Base-by-base conservation (phyloP, 441 rosid species). In the Populus hybrid region DNA sequence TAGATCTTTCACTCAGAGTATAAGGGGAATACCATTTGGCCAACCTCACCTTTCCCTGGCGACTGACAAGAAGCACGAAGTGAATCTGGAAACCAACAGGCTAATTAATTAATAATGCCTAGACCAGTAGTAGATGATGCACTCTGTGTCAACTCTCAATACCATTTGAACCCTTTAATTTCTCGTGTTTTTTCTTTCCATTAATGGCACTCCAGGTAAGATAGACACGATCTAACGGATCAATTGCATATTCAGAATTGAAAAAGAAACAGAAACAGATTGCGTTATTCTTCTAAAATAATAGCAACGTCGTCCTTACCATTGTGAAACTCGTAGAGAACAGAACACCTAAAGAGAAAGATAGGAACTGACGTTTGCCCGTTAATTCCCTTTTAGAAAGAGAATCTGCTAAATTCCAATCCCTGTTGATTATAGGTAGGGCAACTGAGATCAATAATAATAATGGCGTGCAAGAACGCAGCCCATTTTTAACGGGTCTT, bases 21-120 rank as follows among this genome's bases (percentile, higher is more conserved):
- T 30, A 30, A 30, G 32, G 32, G 32, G 32, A 30, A 30, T 30
- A 30, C 32, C 95, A 89, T 84, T 91, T 91, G 34, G 93, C 85
- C 80, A 89, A 75, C 84, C 95, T 86, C 50, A 89, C 91, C 85
- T 91, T 91, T 26, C 95, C 95, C 83, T 91, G 95, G 24, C 93
- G 91, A 77, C 91, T 89, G 30, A 91, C 86, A 16, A 91, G 87
- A 77, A 91, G 88, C 53, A 91, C 95, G 78, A 89, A 91, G 69
- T 88, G 91, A 84, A 89, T 89, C 95, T 91, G 84, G 72, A 78
- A 86, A 53, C 21, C 63, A 53, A 18, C 63, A 53, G 9, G 21
- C 21, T 53, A 18, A 53, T 18, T 5, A 18, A 18, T 53, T 1
- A 53, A 53, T 1, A 53, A 53, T 5, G 59, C 59, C 59, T 53